Percentiles rank a stretch among this genome's conserved stretches.
These are phyloP conservation scores for Porodaedalea pini DNA, from an alignment of 1,284 basidiomycete genomes.

Conservation along the genomic window DNA sequence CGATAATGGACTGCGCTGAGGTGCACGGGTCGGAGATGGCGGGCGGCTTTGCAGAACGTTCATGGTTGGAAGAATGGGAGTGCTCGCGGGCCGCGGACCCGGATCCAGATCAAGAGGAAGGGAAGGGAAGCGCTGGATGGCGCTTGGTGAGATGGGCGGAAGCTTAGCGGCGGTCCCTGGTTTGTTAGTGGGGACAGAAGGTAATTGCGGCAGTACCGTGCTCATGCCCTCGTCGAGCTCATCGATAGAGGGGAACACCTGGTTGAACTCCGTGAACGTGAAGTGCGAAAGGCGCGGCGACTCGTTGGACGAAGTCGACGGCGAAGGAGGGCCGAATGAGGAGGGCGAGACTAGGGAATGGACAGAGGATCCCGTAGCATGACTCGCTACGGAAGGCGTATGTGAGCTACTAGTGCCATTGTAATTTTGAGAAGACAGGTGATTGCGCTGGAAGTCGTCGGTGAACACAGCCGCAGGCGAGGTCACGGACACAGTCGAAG, in stretches of 20 bases:
- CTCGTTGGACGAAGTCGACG: conserved; percentile 48
- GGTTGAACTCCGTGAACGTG: conserved; percentile 50
- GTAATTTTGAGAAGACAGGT: conserved; percentile 12
- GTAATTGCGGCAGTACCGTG: conserved; percentile 37
- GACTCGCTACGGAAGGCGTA: conserved; percentile 28
- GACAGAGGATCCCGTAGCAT: conserved; percentile 33
- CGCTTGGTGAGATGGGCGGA: conserved; percentile 25
- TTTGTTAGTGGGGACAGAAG: conserved; percentile 40
- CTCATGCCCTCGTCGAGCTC: conserved; percentile 53
- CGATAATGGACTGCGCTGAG: conserved; percentile 26
- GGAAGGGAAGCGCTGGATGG: conserved; percentile 38
- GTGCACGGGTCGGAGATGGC: conserved; percentile 44
- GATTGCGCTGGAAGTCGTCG: conserved; percentile 4
- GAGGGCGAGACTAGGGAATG: conserved; percentile 65
- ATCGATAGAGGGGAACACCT: conserved; percentile 69
- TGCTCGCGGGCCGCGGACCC: conserved; percentile 62
- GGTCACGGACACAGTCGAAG: conserved; percentile 26
- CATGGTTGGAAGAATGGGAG: conserved; percentile 58
- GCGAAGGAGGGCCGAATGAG: conserved; percentile 69
- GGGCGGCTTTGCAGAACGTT: conserved; percentile 60
- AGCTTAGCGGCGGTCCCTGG: conserved; percentile 31
- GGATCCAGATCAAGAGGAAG: conserved; percentile 59
- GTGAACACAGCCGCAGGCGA: conserved; percentile 23
- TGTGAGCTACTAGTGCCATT: conserved; percentile 20
- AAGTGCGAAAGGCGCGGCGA: conserved; percentile 37